These are phyloP conservation scores for Agapanthus africanus DNA, from an alignment of 106 monocot species.

Conservation along the genomic window DNA sequence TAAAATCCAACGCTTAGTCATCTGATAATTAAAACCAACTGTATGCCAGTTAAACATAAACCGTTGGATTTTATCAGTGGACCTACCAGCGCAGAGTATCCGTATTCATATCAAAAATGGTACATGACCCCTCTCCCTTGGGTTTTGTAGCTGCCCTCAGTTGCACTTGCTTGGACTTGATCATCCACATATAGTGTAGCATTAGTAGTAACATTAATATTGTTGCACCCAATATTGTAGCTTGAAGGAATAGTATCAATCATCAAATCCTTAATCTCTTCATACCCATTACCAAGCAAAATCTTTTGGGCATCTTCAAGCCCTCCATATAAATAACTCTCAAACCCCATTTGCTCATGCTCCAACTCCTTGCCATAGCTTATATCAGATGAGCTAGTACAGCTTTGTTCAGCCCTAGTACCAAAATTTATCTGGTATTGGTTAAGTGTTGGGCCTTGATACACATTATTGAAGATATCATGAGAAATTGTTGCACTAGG, in stretches of 20 bases:
- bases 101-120: neutral
- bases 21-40: too few relatives aligned
- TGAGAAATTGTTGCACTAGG: too few relatives aligned
- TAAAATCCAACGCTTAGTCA: too few relatives aligned
- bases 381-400: constrained; percentile 7
- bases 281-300: constrained; percentile 4
- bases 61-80: too few relatives aligned
- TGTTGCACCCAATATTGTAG: too few relatives aligned
- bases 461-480: neutral
- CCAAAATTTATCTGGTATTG: constrained; percentile 1
- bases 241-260: neutral
- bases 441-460: neutral
- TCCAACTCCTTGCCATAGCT: constrained; percentile 5
- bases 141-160: neutral
- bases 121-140: constrained; percentile 2
- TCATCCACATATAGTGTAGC: neutral
- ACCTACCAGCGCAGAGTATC: too few relatives aligned
- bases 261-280: constrained; percentile 9
- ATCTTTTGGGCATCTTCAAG: neutral
- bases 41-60: too few relatives aligned
- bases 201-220: neutral
- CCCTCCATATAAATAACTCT: neutral
- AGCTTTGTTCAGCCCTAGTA: constrained; percentile 6
- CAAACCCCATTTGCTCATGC: constrained; percentile 6
- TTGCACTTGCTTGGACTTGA: neutral